Evolutionary conservation across 1,284 basidiomycete genomes (phyloP).

Genomic region (Flammula alnicola): DNA sequence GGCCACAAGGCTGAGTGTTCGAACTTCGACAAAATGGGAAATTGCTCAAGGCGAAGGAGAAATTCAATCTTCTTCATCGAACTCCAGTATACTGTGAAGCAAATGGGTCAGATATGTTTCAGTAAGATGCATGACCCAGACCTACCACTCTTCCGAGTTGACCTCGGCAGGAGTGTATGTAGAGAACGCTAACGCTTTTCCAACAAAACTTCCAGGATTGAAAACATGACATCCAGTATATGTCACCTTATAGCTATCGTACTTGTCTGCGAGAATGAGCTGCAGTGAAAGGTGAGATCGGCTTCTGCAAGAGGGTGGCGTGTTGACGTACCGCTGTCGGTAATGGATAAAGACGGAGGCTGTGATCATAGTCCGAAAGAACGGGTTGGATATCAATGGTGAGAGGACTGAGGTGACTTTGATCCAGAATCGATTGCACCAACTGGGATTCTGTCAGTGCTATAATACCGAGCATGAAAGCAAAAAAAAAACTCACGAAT

Average conservation of each 20-base stretch:
- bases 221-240: constrained; percentile 99
- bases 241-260: constrained; percentile 94
- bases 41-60: too few species aligned
- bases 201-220: constrained; percentile 92
- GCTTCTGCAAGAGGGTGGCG: constrained; percentile 77
- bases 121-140: constrained; percentile 3
- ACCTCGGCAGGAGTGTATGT: constrained; percentile 82
- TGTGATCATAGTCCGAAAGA: constrained; percentile 91
- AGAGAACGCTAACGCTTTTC: constrained; percentile 82
- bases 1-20: too few species aligned
- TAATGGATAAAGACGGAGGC: constrained; percentile 92
- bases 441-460: constrained; percentile 55
- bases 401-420: constrained; percentile 89
- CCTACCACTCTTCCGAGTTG: constrained; percentile 80
- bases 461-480: neutral
- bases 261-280: constrained; percentile 96
- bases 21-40: too few species aligned
- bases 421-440: constrained; percentile 92
- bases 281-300: constrained; percentile 45
- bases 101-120: neutral
- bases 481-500: constrained; percentile 67
- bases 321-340: constrained; percentile 84
- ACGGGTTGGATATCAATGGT: constrained; percentile 86
- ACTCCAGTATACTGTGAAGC: constrained; percentile 20
- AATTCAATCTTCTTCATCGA: constrained; percentile 23